Evolutionary conservation across 495 filamentous ascomycete species (phyloP).

Genomic region (Aspergillus olivimuriae): DNA sequence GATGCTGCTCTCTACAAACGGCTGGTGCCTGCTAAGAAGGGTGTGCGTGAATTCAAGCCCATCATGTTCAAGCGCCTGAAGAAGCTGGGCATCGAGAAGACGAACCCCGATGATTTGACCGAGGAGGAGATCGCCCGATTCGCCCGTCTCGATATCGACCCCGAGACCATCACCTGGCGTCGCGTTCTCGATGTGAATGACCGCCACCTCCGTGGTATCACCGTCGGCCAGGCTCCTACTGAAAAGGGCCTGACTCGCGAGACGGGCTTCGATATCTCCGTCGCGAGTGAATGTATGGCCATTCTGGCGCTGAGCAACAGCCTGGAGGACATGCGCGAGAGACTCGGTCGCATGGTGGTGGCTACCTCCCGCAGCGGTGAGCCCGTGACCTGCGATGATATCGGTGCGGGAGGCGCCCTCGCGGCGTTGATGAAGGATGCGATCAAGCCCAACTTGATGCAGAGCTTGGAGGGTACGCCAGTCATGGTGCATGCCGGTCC

Average conservation of each 20-base stretch:
- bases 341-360: slow-evolving; percentile 94
- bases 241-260: slow-evolving; percentile 81
- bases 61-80: slow-evolving; percentile 88
- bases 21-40: slow-evolving; percentile 83
- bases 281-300: slow-evolving; percentile 97
- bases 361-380: slow-evolving; percentile 79
- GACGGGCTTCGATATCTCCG: slow-evolving; percentile 95
- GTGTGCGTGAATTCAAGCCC: slow-evolving; percentile 76
- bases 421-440: slow-evolving; percentile 96
- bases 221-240: slow-evolving; percentile 77
- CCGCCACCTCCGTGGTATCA: slow-evolving; percentile 81
- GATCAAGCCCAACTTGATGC: slow-evolving; percentile 98
- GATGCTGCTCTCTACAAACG: slow-evolving; percentile 84
- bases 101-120: slow-evolving; percentile 81
- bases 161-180: slow-evolving; percentile 93
- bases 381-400: slow-evolving; percentile 91
- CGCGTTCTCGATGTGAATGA: slow-evolving; percentile 97
- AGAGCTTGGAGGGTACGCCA: slow-evolving; percentile 93
- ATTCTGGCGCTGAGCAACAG: slow-evolving; percentile 89
- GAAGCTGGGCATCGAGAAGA: slow-evolving; percentile 94
- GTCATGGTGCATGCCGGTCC: slow-evolving; percentile 96
- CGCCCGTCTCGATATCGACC: slow-evolving; percentile 90
- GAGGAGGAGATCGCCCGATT: slow-evolving; percentile 83
- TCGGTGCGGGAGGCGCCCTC: slow-evolving; percentile 86
- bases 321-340: slow-evolving; percentile 85